Base-by-base conservation (phyloP, 192 early-diverging fungal genomes). In the Mortierella alpina region DNA sequence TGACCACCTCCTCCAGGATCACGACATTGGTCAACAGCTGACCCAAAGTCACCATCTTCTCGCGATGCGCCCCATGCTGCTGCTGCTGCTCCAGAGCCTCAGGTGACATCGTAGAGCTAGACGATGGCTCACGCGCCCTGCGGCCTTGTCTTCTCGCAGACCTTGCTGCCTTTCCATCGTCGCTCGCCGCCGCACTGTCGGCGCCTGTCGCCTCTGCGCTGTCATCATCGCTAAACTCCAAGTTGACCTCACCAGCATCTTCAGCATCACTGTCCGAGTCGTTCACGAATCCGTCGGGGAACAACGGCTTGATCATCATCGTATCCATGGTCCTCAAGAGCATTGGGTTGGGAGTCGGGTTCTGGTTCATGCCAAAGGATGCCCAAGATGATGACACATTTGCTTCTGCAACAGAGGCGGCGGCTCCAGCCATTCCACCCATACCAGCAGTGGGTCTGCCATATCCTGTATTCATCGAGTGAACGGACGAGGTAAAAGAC, bases 1-100 rank as follows among this genome's bases (percentile, higher is more conserved):
- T 98, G 49, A 94, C 92, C 17, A 92, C 91, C 82, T 98, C 97
- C 64, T 98, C 93, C 66, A 98, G 68, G 47, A 96, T 93, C 23
- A 98, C 91, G 31, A 95, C 93, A 83, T 98, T 98, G 61, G 95
- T 96, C 23, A 95, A 81, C 63, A 97, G 86, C 81, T 85, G 84
- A 15, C 86, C 82, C 46, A 90, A 70, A 6, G 85, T 85, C 47
- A 90, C 86, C 9, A 18, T 68, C 66, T 90, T 87, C 1, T 83
- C 86, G 9, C 71, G 68, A 48, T 77, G 83, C 15, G 72, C 12
- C 18, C 60, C 67, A 23, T 44, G 54, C 23, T 15, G 18, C 44
- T 68, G 66, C 48, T 39, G 11, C 48, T 50, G 45, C 48, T n/a
- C 31, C 12, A 1, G 51, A 56, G 88, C 84, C 14, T 62, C 62